Evolutionary conservation across 2,329 filamentous ascomycete genomes (phyloP).

Genomic region (Penicillium sp.): DNA sequence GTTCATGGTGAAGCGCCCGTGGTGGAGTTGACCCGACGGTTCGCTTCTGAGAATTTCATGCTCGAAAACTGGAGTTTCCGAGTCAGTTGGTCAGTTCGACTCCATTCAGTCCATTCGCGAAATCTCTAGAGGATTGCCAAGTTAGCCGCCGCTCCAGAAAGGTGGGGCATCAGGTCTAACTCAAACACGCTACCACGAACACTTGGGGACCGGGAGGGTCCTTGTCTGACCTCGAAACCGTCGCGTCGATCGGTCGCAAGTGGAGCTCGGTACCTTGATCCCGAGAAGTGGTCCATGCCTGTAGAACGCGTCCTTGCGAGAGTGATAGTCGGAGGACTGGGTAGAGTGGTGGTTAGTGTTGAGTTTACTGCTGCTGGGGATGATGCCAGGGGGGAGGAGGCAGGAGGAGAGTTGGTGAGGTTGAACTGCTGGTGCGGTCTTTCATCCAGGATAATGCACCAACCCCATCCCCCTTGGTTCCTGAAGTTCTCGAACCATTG

Average conservation of each 20-base stretch:
- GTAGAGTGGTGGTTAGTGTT: not conserved
- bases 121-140: slow-evolving; percentile 25
- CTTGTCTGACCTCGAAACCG: slow-evolving; percentile 16
- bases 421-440: not conserved
- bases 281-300: not conserved
- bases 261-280: slow-evolving; percentile 9
- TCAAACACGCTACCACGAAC: slow-evolving; percentile 44
- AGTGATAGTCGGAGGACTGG: not conserved
- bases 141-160: slow-evolving; percentile 35
- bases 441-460: not conserved
- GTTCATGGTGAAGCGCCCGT: slow-evolving; percentile 3
- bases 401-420: not conserved
- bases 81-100: not conserved
- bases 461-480: slow-evolving; percentile 7
- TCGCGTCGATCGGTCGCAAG: slow-evolving; percentile 2
- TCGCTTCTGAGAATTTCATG: not conserved
- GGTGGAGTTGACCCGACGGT: not conserved
- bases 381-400: slow-evolving; percentile 9
- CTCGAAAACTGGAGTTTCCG: not conserved
- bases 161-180: slow-evolving; percentile 37
- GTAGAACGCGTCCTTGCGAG: not conserved
- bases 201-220: slow-evolving; percentile 13
- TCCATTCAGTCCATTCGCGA: not conserved
- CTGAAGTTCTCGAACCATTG: not conserved
- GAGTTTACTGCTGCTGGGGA: slow-evolving; percentile 3